Evolutionary conservation across 768 basidiomycete genomes (phyloP).

Genomic region (Lentinula guzmanii): DNA sequence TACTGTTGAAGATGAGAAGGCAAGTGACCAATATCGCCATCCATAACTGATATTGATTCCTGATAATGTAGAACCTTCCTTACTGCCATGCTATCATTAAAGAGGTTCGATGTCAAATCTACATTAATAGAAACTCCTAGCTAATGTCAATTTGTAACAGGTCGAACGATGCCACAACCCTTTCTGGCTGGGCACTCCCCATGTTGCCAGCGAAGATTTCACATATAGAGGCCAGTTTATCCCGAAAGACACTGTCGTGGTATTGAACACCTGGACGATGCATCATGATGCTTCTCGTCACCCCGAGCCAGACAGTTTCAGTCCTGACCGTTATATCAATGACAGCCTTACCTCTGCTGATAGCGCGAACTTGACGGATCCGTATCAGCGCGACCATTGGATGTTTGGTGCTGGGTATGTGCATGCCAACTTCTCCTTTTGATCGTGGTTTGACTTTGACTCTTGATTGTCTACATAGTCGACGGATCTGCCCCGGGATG

Average conservation of each 20-base stretch:
- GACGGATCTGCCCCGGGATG: constrained; percentile 28
- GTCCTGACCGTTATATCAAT: constrained; percentile 27
- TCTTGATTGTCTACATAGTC: constrained; percentile 9
- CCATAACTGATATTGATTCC: background rate
- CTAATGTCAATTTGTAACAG: background rate
- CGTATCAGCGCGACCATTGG: constrained; percentile 29
- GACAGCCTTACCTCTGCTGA: constrained; percentile 22
- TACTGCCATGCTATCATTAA: constrained; percentile 23
- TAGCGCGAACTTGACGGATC: constrained; percentile 22
- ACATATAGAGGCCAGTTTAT: constrained; percentile 25
- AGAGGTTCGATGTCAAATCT: constrained; percentile 9
- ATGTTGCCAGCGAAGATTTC: constrained; percentile 22
- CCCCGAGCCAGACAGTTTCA: constrained; percentile 20
- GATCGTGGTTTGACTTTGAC: background rate
- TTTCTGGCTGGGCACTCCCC: constrained; percentile 22
- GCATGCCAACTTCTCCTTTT: background rate
- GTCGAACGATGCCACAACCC: constrained; percentile 16
- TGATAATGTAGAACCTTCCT: constrained; percentile 9
- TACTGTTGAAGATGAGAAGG: constrained; percentile 14
- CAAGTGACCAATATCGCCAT: background rate
- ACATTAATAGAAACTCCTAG: background rate
- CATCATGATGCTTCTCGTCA: constrained; percentile 22
- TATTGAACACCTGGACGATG: constrained; percentile 22
- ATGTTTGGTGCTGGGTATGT: constrained; percentile 30
- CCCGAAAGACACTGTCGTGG: constrained; percentile 20